Evolutionary conservation across 768 basidiomycete species (phyloP).

Genomic region (Tephrocybe rancida): DNA sequence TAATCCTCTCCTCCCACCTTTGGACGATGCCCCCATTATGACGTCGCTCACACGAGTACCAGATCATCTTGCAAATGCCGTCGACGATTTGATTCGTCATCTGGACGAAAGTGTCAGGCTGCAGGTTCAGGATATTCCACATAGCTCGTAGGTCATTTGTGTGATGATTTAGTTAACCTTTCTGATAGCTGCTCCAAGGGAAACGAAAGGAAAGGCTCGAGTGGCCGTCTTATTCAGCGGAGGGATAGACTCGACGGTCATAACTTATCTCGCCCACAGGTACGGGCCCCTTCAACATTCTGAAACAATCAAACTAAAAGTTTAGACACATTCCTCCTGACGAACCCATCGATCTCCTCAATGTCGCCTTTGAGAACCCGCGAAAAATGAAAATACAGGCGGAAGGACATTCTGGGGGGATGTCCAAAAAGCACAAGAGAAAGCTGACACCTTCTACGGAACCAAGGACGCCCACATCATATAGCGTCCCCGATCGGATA

Average conservation of each 20-base stretch:
- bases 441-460: constrained; percentile 18
- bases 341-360: constrained; percentile 90
- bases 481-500: constrained; percentile 87
- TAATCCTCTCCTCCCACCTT: constrained; percentile 53
- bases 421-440: constrained; percentile 47
- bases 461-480: constrained; percentile 33
- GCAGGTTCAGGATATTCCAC: constrained; percentile 71
- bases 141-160: constrained; percentile 31
- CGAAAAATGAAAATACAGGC: constrained; percentile 59
- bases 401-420: constrained; percentile 46
- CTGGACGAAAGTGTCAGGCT: constrained; percentile 70
- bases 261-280: constrained; percentile 82
- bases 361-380: constrained; percentile 97
- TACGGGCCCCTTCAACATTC: constrained; percentile 30
- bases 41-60: constrained; percentile 45
- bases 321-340: constrained; percentile 67
- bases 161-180: not conserved
- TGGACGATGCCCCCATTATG: constrained; percentile 38
- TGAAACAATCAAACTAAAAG: not conserved
- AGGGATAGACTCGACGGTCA: constrained; percentile 88
- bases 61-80: constrained; percentile 38
- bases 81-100: constrained; percentile 53
- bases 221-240: constrained; percentile 93
- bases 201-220: constrained; percentile 43
- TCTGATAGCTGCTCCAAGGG: constrained; percentile 17